Evolutionary conservation across 2,329 filamentous ascomycete species (phyloP).

Genomic region (Davidsoniella eucalypti): DNA sequence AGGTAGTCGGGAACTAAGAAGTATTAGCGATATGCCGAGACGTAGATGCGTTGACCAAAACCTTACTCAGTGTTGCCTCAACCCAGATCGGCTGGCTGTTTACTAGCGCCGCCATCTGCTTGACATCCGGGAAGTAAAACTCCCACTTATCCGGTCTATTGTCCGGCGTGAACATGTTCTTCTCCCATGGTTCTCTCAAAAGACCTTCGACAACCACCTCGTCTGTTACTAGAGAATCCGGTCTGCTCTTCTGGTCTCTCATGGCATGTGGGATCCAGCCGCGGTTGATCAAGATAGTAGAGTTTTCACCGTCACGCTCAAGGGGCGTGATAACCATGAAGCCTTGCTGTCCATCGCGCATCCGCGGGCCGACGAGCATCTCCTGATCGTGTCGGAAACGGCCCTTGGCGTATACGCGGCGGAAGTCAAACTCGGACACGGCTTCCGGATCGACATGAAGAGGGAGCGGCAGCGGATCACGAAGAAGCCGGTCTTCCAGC

Average conservation of each 20-base stretch:
- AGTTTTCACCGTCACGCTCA: slow-evolving; percentile 44
- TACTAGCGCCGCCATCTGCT: slow-evolving; percentile 70
- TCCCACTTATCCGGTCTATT: slow-evolving; percentile 70
- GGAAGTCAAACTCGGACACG: slow-evolving; percentile 79
- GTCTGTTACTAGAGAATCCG: slow-evolving; percentile 48
- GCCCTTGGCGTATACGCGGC: slow-evolving; percentile 62
- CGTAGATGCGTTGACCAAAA: not conserved
- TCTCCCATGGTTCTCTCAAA: slow-evolving; percentile 81
- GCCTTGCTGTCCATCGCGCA: slow-evolving; percentile 78
- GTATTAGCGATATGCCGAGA: not conserved
- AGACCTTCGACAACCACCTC: slow-evolving; percentile 70
- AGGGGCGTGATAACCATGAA: slow-evolving; percentile 86
- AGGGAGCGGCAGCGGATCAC: slow-evolving; percentile 70
- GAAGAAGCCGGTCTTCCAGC: slow-evolving; percentile 80
- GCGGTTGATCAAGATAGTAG: slow-evolving; percentile 70
- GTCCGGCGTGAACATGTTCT: slow-evolving; percentile 91
- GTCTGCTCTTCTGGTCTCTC: slow-evolving; percentile 46
- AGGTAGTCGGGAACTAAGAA: slow-evolving; percentile 59
- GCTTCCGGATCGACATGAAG: slow-evolving; percentile 66
- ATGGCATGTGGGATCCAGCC: slow-evolving; percentile 81
- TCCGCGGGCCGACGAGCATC: slow-evolving; percentile 86
- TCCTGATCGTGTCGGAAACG: slow-evolving; percentile 73
- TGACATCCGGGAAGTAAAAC: slow-evolving; percentile 91
- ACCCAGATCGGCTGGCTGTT: slow-evolving; percentile 86
- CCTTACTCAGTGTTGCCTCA: slow-evolving; percentile 80